Base-by-base conservation (phyloP, 2,329 filamentous ascomycete genomes). In the Trichoderma asperellum region DNA sequence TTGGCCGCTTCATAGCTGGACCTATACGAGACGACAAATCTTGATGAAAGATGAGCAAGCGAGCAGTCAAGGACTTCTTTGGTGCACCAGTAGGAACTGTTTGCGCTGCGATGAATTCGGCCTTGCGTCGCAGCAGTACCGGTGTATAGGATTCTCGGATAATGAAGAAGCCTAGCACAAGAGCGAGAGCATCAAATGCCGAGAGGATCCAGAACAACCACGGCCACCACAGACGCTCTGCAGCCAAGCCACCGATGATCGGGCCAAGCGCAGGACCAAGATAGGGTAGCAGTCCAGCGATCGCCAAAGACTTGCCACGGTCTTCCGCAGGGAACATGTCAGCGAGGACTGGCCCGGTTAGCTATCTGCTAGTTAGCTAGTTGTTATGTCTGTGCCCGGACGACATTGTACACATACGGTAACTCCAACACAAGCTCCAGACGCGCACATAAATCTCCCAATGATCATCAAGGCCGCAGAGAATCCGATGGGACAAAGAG, bases 191-290 rank as follows among this genome's bases (percentile, higher is more conserved):
- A 1, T 40, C 29, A 49, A 49, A 40, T 5, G 47, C 47, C 21
- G 35, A 83, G 2, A 88, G 88, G 0, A 88, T 82, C 79, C 86
- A 92, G 79, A 92, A 93, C 1, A 88, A 85, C 90, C 90, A 93
- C 35, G 87, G 84, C 91, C 90, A 92, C 5, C 84, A 85, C 2
- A 87, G 85, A 71, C 85, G 81, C 73, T 92, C 79, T 0, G 88
- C 82, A 27, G 92, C 88, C 73, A 89, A 87, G 0, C 89, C 90
- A 24, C 90, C 90, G 0, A 88, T 84, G 8, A 92, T 88, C 0
- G 90, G 90, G 0, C 91, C 90, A 1, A 91, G 79, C 0, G 89
- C 89, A 0, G 89, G 90, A 0, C 89, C 90, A 0, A 92, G 83
- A 40, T 72, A 73, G 5, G 74, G 74, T 5, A 75, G 14, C 6